Evolutionary conservation across 179 eudicot species (phyloP), one percentile per base, ranked within the genome.

Genomic region (Corrigiola litoralis): DNA sequence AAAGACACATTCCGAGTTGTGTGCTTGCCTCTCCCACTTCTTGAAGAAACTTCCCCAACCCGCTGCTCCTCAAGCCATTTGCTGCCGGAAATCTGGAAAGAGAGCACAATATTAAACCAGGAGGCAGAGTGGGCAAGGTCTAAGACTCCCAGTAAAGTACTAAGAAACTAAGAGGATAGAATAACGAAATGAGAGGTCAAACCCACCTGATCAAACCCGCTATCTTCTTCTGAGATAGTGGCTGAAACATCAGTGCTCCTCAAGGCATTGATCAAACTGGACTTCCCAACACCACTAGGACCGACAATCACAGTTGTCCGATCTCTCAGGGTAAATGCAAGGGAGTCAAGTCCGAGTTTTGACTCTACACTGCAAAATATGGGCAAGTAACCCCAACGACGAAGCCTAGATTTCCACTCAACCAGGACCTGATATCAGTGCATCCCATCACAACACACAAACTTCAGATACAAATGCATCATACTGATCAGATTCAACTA

Each of bases 281-380:
- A 92, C 71, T 92, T 92, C 33, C 98, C 96, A 71, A 92, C 98
- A 63, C 98, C 98, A 69, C 98, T 92, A 17, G 98, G 98, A 68
- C 98, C 98, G 59, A 90, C 89, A 66, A 92, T 85, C 18, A 92
- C 98, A 71, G 94, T 82, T 3, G 95, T 92, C 66, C 87, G 82
- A 11, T 80, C 89, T 67, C 88, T 85, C 70, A 92, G 64, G 74
- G 72, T 73, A 68, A 79, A 87, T 54, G 82, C 79, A 45, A 92
- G 90, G 28, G 92, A 80, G 73, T 92, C 91, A 29, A 92, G 87
- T 67, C 90, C 97, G 23, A 28, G 65, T 56, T 83, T 78, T 41
- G 90, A 80, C 57, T 90, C 82, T 24, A 79, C 96, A 59, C 98
- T 92, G 75, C 98, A 92, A 65, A 92, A 77, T 48, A 92, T 72